Conservation (phyloP, 148 eudicot species). For the Polygonum aviculare region DNA sequence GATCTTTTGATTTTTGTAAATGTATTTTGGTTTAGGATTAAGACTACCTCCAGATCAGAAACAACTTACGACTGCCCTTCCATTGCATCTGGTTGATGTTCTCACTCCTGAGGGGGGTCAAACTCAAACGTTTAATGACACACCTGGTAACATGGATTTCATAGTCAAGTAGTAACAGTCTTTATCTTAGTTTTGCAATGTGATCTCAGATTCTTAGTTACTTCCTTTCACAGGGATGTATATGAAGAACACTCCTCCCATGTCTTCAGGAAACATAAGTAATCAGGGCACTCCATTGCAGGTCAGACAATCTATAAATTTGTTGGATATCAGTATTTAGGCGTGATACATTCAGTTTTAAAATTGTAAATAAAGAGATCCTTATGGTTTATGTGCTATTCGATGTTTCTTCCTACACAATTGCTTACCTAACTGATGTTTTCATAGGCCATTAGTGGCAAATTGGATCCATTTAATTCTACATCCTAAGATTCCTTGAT, state of each 20-base stretch:
- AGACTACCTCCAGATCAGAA: conserved; percentile 75
- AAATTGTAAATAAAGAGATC: neutral
- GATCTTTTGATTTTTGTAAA: neutral
- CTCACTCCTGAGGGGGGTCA: conserved; percentile 47
- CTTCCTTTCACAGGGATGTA: conserved; percentile 55
- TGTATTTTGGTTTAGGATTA: conserved; percentile 38
- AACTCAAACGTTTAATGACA: conserved; percentile 46
- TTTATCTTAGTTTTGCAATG: conserved; percentile 7
- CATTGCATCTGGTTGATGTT: conserved; percentile 73
- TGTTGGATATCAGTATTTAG: neutral
- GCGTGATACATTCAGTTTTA: neutral
- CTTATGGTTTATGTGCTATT: neutral
- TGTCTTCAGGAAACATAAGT: conserved; percentile 50
- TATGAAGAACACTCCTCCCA: conserved; percentile 67
- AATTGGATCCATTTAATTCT: conserved; percentile 4
- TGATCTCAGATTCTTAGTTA: conserved; percentile 1
- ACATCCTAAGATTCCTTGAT: neutral
- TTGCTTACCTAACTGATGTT: neutral
- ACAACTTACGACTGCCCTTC: conserved; percentile 64
- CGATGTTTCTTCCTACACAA: neutral
- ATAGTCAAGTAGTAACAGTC: neutral
- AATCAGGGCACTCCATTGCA: conserved; percentile 73
- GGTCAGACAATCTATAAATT: conserved; percentile 32
- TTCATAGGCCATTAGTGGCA: neutral
- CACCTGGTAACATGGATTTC: conserved; percentile 46